phyloP scores from a whole-genome alignment of 495 filamentous ascomycete species.

The Aeminium ludgeri region DNA sequence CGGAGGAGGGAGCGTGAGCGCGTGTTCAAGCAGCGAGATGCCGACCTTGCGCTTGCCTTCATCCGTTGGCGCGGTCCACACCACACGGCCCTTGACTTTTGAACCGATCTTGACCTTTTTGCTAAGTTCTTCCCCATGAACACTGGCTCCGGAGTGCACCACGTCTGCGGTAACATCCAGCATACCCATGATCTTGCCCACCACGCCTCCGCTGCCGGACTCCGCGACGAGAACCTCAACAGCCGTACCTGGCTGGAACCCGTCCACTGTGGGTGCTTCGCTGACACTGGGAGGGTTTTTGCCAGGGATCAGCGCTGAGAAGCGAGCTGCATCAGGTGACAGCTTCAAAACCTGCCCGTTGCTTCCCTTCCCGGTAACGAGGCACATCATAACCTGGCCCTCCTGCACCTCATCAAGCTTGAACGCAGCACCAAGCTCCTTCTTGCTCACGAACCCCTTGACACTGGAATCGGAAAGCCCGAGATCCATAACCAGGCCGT shows the following conservation, averaged over 20 bases:
- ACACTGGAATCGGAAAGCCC: conserved; percentile 49
- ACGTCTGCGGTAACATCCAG: conserved; percentile 78
- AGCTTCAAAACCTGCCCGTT: conserved; percentile 76
- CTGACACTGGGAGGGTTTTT: conserved; percentile 32
- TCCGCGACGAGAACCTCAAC: conserved; percentile 76
- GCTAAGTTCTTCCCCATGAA: conserved; percentile 46
- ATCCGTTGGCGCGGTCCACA: conserved; percentile 62
- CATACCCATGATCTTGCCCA: conserved; percentile 83
- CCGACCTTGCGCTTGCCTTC: conserved; percentile 67
- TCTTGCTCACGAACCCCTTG: conserved; percentile 76
- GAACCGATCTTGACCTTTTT: conserved; percentile 61
- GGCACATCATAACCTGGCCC: conserved; percentile 68
- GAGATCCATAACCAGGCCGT: conserved; percentile 86
- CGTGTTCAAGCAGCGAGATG: conserved; percentile 70
- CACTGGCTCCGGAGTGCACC: conserved; percentile 62
- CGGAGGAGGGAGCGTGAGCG: conserved; percentile 44
- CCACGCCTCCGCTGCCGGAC: conserved; percentile 38
- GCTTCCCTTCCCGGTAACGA: conserved; percentile 55
- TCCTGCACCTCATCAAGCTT: conserved; percentile 49
- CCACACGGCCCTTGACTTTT: conserved; percentile 71
- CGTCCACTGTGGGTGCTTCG: conserved; percentile 68
- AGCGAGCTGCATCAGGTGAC: conserved; percentile 41
- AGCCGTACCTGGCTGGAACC: conserved; percentile 77
- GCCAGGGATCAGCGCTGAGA: conserved; percentile 1
- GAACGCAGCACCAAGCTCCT: conserved; percentile 49